These are phyloP conservation scores for Carex parvula DNA, from an alignment of 176 grass and related monocot genomes.

Conservation along the genomic window DNA sequence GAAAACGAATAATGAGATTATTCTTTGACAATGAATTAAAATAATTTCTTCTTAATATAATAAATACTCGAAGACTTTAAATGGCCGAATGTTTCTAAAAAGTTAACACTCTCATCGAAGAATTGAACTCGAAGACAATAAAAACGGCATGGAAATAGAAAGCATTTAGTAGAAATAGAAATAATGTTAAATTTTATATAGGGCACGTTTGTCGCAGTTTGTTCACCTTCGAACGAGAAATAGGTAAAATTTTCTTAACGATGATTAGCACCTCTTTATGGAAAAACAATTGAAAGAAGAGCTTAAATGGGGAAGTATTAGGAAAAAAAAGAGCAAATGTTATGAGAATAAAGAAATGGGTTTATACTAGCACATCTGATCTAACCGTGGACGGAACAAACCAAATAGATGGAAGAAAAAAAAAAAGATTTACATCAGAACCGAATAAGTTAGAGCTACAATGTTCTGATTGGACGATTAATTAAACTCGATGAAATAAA, in stretches of 20 bases:
- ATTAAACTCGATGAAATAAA: slow-evolving; percentile 24
- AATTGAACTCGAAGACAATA: neutral
- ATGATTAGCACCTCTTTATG: neutral
- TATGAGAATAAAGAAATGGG: slow-evolving; percentile 6
- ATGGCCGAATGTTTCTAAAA: too few relatives aligned
- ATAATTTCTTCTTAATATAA: neutral
- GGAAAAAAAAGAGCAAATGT: too few relatives aligned
- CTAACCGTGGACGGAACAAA: neutral
- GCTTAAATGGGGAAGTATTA: neutral
- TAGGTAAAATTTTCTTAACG: too few relatives aligned
- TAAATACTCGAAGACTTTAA: too few relatives aligned
- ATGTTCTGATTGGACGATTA: neutral
- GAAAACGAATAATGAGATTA: too few relatives aligned
- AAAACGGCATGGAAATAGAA: neutral
- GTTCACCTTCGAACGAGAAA: neutral
- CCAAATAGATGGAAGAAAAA: slow-evolving; percentile 15
- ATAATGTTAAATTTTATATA: neutral
- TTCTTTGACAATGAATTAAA: neutral
- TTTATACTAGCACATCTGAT: slow-evolving; percentile 3
- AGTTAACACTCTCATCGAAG: too few relatives aligned
- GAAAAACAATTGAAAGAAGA: neutral
- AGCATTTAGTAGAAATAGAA: neutral
- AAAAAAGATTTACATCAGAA: slow-evolving; percentile 22
- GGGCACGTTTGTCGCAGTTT: neutral
- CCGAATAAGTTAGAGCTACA: slow-evolving; percentile 18